A percentile compares a stretch with the other conserved stretches of the same genome.
Evolutionary conservation across 164 flowering plant genomes (phyloP).

Genomic region (Chimonanthus salicifolius): DNA sequence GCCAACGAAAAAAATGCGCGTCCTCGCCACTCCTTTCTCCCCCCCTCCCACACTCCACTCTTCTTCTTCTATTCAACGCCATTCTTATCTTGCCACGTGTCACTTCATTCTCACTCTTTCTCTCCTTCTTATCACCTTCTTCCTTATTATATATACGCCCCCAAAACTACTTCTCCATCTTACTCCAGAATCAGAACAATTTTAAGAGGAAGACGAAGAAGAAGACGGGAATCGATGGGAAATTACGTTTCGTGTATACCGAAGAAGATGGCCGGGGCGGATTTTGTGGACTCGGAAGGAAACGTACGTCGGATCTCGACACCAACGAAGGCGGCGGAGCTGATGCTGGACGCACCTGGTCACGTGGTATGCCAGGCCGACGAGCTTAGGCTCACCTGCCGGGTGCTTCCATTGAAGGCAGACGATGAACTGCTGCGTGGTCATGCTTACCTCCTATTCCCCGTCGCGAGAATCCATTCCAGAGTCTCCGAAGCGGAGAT

Average conservation of each 20-base stretch:
- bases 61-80: too few species aligned
- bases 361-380: slow-evolving; percentile 1
- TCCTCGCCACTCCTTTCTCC: too few species aligned
- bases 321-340: slow-evolving; percentile 2
- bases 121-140: too few species aligned
- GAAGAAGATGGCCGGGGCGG: background rate
- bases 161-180: too few species aligned
- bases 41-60: too few species aligned
- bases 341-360: slow-evolving; percentile 2
- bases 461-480: background rate
- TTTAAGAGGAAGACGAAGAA: slow-evolving; percentile 10
- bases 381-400: background rate
- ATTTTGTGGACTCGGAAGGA: background rate
- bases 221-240: slow-evolving; percentile 27
- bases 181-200: too few species aligned
- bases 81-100: too few species aligned
- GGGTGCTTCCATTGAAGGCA: background rate
- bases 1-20: too few species aligned
- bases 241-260: background rate
- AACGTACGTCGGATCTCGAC: background rate
- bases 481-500: background rate
- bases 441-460: slow-evolving; percentile 3
- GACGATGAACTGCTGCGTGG: slow-evolving; percentile 4
- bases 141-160: too few species aligned
- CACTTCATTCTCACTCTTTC: too few species aligned